Base-by-base conservation (phyloP, 192 early-diverging fungal genomes). In the Piromyces sp. region DNA sequence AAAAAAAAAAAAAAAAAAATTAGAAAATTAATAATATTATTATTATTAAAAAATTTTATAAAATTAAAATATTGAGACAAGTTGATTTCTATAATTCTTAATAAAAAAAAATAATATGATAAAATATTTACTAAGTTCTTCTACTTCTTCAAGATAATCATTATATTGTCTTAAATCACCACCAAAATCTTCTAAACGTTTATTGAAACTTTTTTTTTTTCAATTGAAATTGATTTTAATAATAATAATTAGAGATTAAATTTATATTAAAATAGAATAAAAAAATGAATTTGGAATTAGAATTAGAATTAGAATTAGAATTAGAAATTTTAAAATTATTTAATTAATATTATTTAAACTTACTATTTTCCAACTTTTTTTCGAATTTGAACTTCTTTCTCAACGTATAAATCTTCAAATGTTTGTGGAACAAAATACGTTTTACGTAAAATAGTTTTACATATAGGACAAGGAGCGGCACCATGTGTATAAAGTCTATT, bases 341-440 rank as follows among this genome's bases (percentile, higher is more conserved):
- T 38, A 1, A 38, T 38, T 38, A 14, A 38, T 38, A 14, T 15
- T 14, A 14, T 38, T 38, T 38, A 14, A 38, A 30, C 88, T 81
- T 89, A 93, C 92, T 88, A 89, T 84, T 87, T 86, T 12, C 93
- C 89, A 81, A 94, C 88, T 78, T 91, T 90, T 83, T 91, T 94
- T 80, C 97, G 87, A 79, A 94, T 92, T 28, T 92, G 90, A 30
- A 98, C 93, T 85, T 98, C 97, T 86, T 95, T 97, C 83, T 98
- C 97, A 16, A 97, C 96, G 5, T 89, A 89, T 29, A 98, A 88
- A 85, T 98, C 95, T 86, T 97, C 97, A 86, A 98, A 98, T 26
- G 93, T 95, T 79, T 95, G 96, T 78, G 89, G 89, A 80, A 93
- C 92, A 87, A 97, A 97, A 51, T 95, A 89, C 82, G 88, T 90